These are phyloP conservation scores for Prosopis cineraria DNA, from an alignment of 306 rosid genomes.

Conservation along the genomic window DNA sequence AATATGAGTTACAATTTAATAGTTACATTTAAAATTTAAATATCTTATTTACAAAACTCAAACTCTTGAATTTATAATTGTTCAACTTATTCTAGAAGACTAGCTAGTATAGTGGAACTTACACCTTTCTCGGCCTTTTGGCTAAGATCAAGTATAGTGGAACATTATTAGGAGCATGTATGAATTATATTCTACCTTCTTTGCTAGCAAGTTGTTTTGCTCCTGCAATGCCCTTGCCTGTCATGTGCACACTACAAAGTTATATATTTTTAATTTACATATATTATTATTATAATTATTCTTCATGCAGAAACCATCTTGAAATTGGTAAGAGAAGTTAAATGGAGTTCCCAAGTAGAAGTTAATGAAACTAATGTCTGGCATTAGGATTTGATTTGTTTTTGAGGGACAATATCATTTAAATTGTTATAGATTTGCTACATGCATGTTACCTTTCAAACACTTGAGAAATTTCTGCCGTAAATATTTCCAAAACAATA, in stretches of 20 bases:
- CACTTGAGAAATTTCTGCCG: too few relatives aligned
- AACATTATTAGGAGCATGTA: neutral
- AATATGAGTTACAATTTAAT: too few relatives aligned
- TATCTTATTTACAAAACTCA: too few relatives aligned
- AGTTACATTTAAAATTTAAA: too few relatives aligned
- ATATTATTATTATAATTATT: neutral
- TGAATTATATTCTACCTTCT: constrained; percentile 60
- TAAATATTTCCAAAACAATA: neutral
- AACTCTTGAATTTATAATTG: too few relatives aligned
- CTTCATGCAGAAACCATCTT: neutral
- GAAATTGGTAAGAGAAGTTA: neutral
- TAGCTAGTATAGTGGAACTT: too few relatives aligned
- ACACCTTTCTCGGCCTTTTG: too few relatives aligned
- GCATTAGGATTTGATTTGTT: neutral
- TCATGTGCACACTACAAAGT: constrained; percentile 33
- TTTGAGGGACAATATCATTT: neutral
- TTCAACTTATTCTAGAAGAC: too few relatives aligned
- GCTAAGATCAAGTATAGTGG: too few relatives aligned
- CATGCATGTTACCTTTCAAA: too few relatives aligned
- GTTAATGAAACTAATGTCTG: too few relatives aligned
- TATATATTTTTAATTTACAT: neutral
- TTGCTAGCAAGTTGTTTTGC: constrained; percentile 61
- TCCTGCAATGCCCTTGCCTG: constrained; percentile 74
- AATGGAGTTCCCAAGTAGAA: neutral
- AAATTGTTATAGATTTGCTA: neutral